These are phyloP conservation scores for Mycena latifolia DNA, from an alignment of 768 basidiomycete genomes.

Conservation along the genomic window DNA sequence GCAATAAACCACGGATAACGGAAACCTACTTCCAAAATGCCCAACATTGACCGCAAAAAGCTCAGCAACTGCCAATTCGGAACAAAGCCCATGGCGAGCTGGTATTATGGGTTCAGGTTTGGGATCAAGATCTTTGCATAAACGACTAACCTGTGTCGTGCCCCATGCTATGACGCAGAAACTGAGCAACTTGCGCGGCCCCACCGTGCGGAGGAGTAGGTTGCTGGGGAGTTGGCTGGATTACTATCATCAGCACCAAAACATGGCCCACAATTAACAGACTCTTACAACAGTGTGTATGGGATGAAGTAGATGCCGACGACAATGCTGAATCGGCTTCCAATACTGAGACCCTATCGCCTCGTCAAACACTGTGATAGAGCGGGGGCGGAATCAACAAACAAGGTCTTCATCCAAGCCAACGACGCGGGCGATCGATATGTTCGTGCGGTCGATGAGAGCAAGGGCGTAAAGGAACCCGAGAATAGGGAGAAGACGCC, in stretches of 20 bases:
- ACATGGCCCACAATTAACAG: background rate
- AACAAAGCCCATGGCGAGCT: conserved; percentile 62
- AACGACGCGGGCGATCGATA: conserved; percentile 55
- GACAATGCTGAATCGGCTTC: conserved; percentile 60
- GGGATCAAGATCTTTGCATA: background rate
- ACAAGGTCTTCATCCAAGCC: conserved; percentile 58
- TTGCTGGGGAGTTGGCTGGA: conserved; percentile 60
- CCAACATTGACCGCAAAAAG: conserved; percentile 56
- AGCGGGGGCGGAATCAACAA: conserved; percentile 26
- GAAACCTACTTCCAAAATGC: conserved; percentile 54
- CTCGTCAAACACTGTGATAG: background rate
- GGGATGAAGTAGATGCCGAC: conserved; percentile 60
- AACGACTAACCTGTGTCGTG: conserved; percentile 39
- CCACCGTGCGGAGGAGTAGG: conserved; percentile 55
- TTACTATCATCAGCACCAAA: conserved; percentile 1
- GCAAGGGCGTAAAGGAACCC: conserved; percentile 54
- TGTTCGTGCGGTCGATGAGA: conserved; percentile 55
- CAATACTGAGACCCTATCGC: conserved; percentile 50
- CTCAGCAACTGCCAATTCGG: conserved; percentile 54
- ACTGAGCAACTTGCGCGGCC: conserved; percentile 55
- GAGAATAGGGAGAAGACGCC: conserved; percentile 53
- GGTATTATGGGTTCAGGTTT: conserved; percentile 22
- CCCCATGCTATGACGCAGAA: conserved; percentile 62
- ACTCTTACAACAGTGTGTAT: conserved; percentile 59
- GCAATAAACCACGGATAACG: background rate